Percentiles rank a stretch among this genome's conserved stretches.
phyloP scores from a whole-genome alignment of 169 alveolate genomes.

The Plasmodium ovale region DNA sequence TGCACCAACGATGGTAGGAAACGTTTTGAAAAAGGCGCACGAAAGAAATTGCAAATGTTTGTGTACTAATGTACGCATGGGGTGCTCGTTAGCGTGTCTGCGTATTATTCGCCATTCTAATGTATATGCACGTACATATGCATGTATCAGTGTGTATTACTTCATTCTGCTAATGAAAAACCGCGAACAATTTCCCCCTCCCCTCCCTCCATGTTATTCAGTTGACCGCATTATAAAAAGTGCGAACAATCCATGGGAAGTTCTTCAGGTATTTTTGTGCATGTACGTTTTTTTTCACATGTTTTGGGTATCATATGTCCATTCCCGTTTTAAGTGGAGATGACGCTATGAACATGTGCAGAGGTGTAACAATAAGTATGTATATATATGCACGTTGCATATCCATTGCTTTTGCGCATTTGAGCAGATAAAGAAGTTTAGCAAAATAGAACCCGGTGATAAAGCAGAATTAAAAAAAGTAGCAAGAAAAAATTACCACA shows the following conservation, averaged over 20 bases:
- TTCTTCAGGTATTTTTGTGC: constrained; percentile 31
- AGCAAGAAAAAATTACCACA: constrained; percentile 36
- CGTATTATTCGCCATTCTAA: too few species aligned
- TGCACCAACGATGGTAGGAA: constrained; percentile 7
- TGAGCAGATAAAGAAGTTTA: constrained; percentile 11
- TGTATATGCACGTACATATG: too few species aligned
- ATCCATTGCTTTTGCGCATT: not conserved
- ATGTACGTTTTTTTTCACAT: not conserved
- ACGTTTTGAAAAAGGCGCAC: not conserved
- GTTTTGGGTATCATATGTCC: too few species aligned
- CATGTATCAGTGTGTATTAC: too few species aligned
- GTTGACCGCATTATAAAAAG: constrained; percentile 58
- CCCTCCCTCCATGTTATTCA: not conserved
- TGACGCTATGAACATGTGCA: too few species aligned
- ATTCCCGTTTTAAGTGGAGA: too few species aligned
- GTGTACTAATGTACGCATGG: not conserved
- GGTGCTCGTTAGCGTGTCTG: too few species aligned
- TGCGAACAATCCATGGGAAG: constrained; percentile 66
- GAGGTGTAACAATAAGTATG: too few species aligned
- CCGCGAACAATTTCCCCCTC: not conserved
- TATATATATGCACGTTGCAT: not conserved
- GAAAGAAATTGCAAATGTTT: not conserved
- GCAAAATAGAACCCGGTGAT: constrained; percentile 6
- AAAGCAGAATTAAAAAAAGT: constrained; percentile 17
- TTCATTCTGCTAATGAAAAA: too few species aligned